Conservation (phyloP, 2,329 filamentous ascomycete genomes). For the Alternaria viburni region DNA sequence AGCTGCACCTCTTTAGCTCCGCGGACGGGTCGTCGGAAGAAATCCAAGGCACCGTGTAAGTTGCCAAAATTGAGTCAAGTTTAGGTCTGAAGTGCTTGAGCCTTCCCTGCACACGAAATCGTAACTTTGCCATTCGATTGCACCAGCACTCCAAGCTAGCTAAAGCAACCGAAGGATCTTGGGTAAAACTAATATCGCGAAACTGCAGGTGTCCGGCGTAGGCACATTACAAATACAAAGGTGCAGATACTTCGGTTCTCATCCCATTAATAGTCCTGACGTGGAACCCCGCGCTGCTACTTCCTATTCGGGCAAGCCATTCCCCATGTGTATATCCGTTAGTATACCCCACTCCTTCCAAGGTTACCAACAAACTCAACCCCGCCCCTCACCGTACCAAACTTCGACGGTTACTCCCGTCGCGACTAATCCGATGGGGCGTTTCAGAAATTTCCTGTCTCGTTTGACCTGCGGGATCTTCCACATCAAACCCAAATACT, state of each 20-base stretch:
- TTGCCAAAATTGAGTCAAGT: background rate
- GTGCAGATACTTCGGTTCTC: background rate
- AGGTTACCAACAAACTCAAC: background rate
- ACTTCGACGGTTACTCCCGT: background rate
- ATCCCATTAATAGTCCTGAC: slow-evolving; percentile 2
- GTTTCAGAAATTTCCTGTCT: background rate
- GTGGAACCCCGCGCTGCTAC: slow-evolving; percentile 8
- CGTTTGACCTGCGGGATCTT: background rate
- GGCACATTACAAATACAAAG: background rate
- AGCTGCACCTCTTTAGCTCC: background rate
- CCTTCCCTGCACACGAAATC: background rate
- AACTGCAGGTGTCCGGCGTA: background rate
- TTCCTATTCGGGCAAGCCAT: slow-evolving; percentile 7
- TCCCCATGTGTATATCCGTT: background rate
- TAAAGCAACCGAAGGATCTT: background rate
- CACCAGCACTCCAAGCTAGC: background rate
- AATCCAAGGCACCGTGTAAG: background rate
- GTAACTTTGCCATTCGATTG: background rate
- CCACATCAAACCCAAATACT: background rate
- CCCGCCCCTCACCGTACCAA: background rate
- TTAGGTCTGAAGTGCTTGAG: background rate
- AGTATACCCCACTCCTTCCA: background rate
- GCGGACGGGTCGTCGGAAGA: background rate
- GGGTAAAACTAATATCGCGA: background rate
- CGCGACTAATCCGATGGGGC: background rate